A percentile compares a stretch with the other conserved stretches of the same genome.
Evolutionary conservation across 345 rosid species (phyloP).

Genomic region (Cardamine resedifolia): DNA sequence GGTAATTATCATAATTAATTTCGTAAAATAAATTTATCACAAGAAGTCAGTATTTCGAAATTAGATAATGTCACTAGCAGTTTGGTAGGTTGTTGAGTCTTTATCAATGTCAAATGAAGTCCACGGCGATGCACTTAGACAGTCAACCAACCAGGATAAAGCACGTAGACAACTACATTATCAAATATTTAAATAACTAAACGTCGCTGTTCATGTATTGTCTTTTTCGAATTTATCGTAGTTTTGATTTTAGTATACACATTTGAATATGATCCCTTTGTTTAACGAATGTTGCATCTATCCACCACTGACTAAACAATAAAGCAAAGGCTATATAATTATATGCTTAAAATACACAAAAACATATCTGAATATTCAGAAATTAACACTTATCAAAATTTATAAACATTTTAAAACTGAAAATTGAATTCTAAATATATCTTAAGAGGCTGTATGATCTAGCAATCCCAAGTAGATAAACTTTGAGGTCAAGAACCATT

Average conservation of each 20-base stretch:
- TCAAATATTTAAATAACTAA: background rate
- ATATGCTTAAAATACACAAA: background rate
- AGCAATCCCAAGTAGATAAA: background rate
- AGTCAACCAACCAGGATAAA: background rate
- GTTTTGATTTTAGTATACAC: background rate
- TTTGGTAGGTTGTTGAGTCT: conserved; percentile 1
- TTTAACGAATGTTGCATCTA: background rate
- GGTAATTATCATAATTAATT: too few relatives aligned
- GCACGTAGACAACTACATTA: background rate
- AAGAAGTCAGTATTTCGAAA: background rate
- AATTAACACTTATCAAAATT: background rate
- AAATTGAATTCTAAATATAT: background rate
- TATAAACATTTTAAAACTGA: background rate
- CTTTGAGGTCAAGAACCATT: background rate
- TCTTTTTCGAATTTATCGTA: background rate
- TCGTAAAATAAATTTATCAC: background rate
- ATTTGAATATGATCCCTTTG: background rate
- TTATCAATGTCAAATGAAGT: background rate
- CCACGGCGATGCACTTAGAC: background rate
- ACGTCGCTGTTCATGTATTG: background rate
- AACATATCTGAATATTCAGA: background rate
- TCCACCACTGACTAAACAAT: background rate
- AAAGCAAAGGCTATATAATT: background rate
- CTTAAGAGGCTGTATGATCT: background rate
- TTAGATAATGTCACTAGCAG: background rate